A percentile compares a stretch with the other conserved stretches of the same genome.
Evolutionary conservation across 305 asterid species (phyloP).

Genomic region (Fraxinus dipetala): DNA sequence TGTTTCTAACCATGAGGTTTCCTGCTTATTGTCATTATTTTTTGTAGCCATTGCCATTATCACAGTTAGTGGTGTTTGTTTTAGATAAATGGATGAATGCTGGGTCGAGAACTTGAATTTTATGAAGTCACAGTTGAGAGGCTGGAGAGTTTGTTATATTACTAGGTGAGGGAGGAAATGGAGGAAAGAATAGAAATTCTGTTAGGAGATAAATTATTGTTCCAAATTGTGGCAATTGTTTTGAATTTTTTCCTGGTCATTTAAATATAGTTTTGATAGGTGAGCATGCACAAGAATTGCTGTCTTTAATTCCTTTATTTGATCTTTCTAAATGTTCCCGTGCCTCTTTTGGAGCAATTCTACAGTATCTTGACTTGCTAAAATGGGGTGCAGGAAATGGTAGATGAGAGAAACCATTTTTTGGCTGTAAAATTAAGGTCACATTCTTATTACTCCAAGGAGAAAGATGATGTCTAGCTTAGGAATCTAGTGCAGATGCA

Average conservation of each 20-base stretch:
- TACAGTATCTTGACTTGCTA: neutral
- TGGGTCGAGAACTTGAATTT: neutral
- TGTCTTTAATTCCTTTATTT: neutral
- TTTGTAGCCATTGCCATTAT: neutral
- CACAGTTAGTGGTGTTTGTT: neutral
- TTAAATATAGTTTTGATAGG: neutral
- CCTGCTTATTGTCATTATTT: neutral
- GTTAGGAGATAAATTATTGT: neutral
- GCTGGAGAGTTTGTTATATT: neutral
- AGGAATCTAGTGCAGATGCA: neutral
- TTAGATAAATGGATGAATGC: neutral
- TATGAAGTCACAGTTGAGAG: neutral
- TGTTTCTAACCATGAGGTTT: neutral
- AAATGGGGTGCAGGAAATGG: neutral
- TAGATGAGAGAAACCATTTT: neutral
- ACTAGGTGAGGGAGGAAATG: neutral
- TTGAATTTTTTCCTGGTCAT: neutral
- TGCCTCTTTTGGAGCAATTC: neutral
- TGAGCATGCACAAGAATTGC: neutral
- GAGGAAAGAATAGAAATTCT: neutral
- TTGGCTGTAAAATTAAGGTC: neutral
- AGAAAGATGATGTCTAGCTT: neutral
- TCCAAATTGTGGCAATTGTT: neutral
- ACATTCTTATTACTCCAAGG: neutral
- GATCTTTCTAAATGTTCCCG: neutral